Percentiles rank a stretch among this genome's conserved stretches.
Conservation (phyloP, 192 early-diverging fungal genomes). For the Entomortierella chlamydospora region DNA sequence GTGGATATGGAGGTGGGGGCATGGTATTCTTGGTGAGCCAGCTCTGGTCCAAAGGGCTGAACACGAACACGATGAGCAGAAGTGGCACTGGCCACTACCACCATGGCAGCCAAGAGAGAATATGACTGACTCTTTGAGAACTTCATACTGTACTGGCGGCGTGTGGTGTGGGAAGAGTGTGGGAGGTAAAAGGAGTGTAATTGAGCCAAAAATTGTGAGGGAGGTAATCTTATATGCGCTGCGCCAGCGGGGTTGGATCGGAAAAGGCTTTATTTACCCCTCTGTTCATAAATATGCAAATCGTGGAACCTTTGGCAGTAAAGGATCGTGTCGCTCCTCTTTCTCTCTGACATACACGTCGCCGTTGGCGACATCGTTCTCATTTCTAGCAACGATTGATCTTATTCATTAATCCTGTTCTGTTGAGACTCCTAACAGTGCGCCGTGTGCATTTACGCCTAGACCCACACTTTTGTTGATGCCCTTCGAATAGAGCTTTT, state of each 20-base stretch:
- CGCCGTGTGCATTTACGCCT: too few relatives aligned
- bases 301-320: too few relatives aligned
- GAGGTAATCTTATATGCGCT: too few relatives aligned
- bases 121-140: conserved; percentile 40
- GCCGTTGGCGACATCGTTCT: background rate
- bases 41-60: conserved; percentile 55
- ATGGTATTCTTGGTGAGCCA: conserved; percentile 40
- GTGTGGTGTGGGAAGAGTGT: background rate
- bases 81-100: conserved; percentile 20
- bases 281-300: too few relatives aligned
- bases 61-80: conserved; percentile 36
- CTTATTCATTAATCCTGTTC: background rate
- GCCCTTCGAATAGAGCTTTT: background rate
- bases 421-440: too few relatives aligned
- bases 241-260: too few relatives aligned
- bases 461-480: background rate
- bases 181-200: background rate
- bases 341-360: too few relatives aligned
- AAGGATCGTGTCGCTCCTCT: too few relatives aligned
- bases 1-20: conserved; percentile 3
- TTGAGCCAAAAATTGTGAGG: too few relatives aligned
- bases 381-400: conserved; percentile 10
- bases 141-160: conserved; percentile 21
- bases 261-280: too few relatives aligned
- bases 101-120: conserved; percentile 38